Evolutionary conservation across 1,139 yeast genomes (phyloP), one percentile per base, ranked within the genome.

Genomic region (Geotrichum aggregatum): DNA sequence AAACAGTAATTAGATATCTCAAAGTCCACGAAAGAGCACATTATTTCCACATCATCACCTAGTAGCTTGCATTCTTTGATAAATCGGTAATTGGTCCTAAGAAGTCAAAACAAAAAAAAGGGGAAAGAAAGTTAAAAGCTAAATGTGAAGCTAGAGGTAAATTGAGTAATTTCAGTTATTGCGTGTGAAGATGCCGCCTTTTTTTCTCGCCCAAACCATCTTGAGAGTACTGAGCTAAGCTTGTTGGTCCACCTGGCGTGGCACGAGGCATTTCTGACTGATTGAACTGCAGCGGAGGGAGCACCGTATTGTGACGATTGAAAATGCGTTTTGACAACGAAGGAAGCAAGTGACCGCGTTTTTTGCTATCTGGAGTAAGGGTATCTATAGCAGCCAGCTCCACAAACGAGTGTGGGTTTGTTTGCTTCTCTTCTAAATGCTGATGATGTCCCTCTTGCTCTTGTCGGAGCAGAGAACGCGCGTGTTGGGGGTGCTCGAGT

Each of bases 221-320:
- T 24, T 43, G 46, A 8, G 36, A 43, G 39, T 43, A 43, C 21
- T 43, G 46, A n/a, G 46, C 46, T 39, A 43, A 21, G 16, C 46
- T 43, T 3, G 46, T 43, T 14, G 46, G 46, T 2, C 26, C 46
- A n/a, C 39, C 36, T 18, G 21, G 38, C 13, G 30, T 18, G 13
- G 30, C 30, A 14, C 34, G 28, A 33, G 8, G 2, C 11, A 28
- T 1, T 6, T 19, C 10, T 33, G 19, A 21, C 6, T 31, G 38
- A 34, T 34, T 38, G 44, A 49, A 49, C 19, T 43, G 36, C 36
- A 49, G 19, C 3, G 52, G 52, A 10, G 52, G 52, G 13, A 49
- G 41, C 7, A 43, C 35, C 10, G 38, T 38, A 33, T 49, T 35
- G 41, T 16, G 39, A 19, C 26, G 14, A n/a, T 40, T 36, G 19